These are phyloP conservation scores for Cladosporium austrohemisphaericum DNA, from an alignment of 2,329 filamentous ascomycete species.

Conservation along the genomic window DNA sequence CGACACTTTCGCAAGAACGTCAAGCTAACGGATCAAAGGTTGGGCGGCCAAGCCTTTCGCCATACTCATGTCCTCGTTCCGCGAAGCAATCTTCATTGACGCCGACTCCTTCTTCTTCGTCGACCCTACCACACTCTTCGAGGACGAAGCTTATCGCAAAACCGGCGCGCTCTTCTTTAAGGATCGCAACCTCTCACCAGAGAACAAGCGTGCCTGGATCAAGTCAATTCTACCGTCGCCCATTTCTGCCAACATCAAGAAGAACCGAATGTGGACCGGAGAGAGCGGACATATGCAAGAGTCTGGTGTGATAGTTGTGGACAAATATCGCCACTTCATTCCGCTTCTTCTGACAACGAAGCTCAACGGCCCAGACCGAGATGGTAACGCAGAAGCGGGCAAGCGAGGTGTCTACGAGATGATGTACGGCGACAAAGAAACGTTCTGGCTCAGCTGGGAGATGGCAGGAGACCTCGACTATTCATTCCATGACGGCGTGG, in stretches of 20 bases:
- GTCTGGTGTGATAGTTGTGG: slow-evolving; percentile 46
- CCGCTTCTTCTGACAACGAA: slow-evolving; percentile 40
- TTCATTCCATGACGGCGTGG: slow-evolving; percentile 42
- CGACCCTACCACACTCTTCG: slow-evolving; percentile 42
- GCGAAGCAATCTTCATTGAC: slow-evolving; percentile 47
- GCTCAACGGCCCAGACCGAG: slow-evolving; percentile 45
- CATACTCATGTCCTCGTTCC: slow-evolving; percentile 46
- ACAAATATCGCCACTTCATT: slow-evolving; percentile 47
- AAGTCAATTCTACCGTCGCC: slow-evolving; percentile 43
- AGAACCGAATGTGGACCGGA: slow-evolving; percentile 37
- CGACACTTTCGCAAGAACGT: neutral
- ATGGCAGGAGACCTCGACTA: slow-evolving; percentile 43
- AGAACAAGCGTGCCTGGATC: slow-evolving; percentile 38
- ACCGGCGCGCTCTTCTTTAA: slow-evolving; percentile 48
- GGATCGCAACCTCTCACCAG: slow-evolving; percentile 42
- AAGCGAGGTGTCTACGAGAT: slow-evolving; percentile 45
- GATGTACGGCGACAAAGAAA: slow-evolving; percentile 50
- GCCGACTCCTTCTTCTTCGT: slow-evolving; percentile 44
- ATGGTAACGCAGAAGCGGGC: slow-evolving; percentile 37
- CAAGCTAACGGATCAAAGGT: slow-evolving; percentile 23
- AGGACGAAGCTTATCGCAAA: slow-evolving; percentile 39
- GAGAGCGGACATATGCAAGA: slow-evolving; percentile 42
- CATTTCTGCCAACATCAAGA: slow-evolving; percentile 39
- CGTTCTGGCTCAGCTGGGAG: slow-evolving; percentile 50
- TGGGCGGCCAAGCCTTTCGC: slow-evolving; percentile 49